Evolutionary conservation across 306 rosid species (phyloP).

Genomic region (Rosa rugosa): DNA sequence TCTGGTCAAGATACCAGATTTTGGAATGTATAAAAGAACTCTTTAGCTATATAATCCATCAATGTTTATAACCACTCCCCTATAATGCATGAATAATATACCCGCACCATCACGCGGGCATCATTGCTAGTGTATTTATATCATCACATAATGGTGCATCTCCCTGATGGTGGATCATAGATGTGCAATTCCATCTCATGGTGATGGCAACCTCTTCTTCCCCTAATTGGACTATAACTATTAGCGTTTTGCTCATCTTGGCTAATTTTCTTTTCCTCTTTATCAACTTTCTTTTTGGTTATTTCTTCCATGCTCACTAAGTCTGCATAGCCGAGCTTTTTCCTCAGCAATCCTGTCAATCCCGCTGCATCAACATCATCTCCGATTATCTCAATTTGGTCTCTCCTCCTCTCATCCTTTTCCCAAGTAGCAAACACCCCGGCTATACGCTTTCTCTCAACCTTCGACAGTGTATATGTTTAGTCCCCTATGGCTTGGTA

Average conservation of each 20-base stretch:
- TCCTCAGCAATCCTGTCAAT: conserved; percentile 42
- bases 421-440: too few relatives aligned
- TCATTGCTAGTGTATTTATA: too few relatives aligned
- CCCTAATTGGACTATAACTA: too few relatives aligned
- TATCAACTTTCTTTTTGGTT: not conserved
- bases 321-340: conserved; percentile 41
- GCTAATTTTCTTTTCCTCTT: not conserved
- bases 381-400: conserved; percentile 30
- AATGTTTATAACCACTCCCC: too few relatives aligned
- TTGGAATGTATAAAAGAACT: too few relatives aligned
- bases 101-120: too few relatives aligned
- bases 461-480: too few relatives aligned
- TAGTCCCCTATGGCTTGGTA: too few relatives aligned
- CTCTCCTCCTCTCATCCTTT: not conserved
- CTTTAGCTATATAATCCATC: too few relatives aligned
- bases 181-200: conserved; percentile 3
- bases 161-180: conserved; percentile 2
- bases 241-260: not conserved
- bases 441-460: too few relatives aligned
- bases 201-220: not conserved
- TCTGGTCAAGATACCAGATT: too few relatives aligned
- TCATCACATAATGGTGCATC: not conserved
- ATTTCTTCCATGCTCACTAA: conserved; percentile 42
- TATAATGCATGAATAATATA: too few relatives aligned
- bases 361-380: conserved; percentile 50